Evolutionary conservation across 768 basidiomycete genomes (phyloP), one percentile per base, ranked within the genome.

Genomic region (Rhodotorula kratochvilovae): DNA sequence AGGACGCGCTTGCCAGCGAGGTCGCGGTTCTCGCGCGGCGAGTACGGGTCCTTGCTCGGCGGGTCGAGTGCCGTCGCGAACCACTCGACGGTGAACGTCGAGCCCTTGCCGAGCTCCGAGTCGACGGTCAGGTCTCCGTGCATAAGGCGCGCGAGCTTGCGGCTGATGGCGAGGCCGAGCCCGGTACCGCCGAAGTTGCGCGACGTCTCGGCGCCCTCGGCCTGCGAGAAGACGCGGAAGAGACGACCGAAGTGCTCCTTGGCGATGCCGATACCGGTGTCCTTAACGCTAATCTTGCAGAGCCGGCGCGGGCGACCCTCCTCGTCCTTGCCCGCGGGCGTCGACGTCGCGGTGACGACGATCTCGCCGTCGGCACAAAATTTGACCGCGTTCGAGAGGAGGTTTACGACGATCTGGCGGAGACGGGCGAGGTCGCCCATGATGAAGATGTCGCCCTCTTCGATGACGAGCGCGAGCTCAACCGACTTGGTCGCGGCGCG

Each of bases 181-280:
- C 74, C 74, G 15, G 74, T 75, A 1, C 74, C 74, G 39, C 74
- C 74, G 25, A 75, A 75, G 53, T 69, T 71, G 31, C 55, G 51
- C 6, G 64, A 36, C n/a, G 73, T 74, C 13, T 65, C 63, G 13
- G 67, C 63, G 3, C 70, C 70, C 29, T 75, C 74, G 7, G 67
- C 74, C 43, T 75, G 74, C 19, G 74, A 75, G 61, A 60, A 75
- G 61, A 72, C 70, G 23, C 60, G 68, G 63, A 74, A 74, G 29
- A 71, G 70, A 12, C 53, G 51, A 33, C 39, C 48, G 35, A 75
- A 71, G 54, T 75, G 51, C 58, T 71, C 67, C 65, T 63, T 61
- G 10, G 67, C 70, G 61, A 75, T 74, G 8, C 74, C 74, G 59
- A 75, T 75, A 10, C 73, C 62, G 19, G 64, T 53, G 50, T 75